Evolutionary conservation across 1,284 basidiomycete genomes (phyloP).

Genomic region (Naganishia sp.): DNA sequence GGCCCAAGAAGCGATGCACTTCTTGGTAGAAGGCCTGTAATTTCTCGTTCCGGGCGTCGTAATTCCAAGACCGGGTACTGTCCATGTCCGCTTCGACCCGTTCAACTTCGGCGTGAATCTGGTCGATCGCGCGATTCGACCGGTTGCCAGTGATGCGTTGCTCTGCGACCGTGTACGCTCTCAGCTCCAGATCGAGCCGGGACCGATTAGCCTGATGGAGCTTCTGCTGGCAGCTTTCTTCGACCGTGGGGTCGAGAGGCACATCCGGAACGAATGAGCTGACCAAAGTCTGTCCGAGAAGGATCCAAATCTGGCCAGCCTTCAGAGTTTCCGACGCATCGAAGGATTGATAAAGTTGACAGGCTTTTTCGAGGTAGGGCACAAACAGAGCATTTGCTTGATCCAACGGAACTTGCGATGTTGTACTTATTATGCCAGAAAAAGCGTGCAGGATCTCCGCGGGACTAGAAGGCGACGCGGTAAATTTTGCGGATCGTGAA

Average conservation of each 20-base stretch:
- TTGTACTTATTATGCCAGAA: neutral
- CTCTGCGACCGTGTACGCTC: constrained; percentile 62
- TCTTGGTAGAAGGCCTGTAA: constrained; percentile 72
- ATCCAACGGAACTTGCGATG: neutral
- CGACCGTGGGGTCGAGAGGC: constrained; percentile 82
- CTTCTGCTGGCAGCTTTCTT: constrained; percentile 61
- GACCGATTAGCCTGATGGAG: constrained; percentile 60
- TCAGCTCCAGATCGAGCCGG: constrained; percentile 61
- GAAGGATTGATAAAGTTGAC: neutral
- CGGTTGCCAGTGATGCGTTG: constrained; percentile 63
- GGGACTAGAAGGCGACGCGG: neutral
- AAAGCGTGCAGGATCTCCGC: neutral
- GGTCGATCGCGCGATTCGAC: constrained; percentile 58
- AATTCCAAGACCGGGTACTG: constrained; percentile 37
- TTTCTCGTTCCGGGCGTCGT: constrained; percentile 18
- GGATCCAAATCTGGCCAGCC: constrained; percentile 23
- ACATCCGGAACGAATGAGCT: constrained; percentile 80
- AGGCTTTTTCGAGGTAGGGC: neutral
- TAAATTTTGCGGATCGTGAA: neutral
- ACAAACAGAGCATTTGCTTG: neutral
- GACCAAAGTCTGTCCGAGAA: constrained; percentile 57
- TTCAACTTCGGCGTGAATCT: constrained; percentile 50
- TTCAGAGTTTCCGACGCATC: neutral
- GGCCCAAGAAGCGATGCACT: constrained; percentile 64
- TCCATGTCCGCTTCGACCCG: constrained; percentile 39